phyloP scores from a whole-genome alignment of 768 basidiomycete species.

The Tubosaeta sp. region DNA sequence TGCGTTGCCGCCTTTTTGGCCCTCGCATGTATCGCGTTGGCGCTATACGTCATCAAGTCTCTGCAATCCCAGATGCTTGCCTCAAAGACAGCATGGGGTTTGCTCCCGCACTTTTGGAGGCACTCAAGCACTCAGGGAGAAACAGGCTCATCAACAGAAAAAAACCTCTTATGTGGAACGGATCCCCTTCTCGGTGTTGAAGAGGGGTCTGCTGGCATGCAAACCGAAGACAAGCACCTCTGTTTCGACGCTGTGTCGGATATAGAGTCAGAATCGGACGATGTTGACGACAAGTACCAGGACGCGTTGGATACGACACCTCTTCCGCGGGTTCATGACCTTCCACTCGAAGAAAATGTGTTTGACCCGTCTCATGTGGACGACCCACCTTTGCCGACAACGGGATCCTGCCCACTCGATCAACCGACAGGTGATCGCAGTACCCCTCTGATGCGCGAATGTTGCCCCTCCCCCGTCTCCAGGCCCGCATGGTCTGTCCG shows the following conservation, averaged over 20 bases:
- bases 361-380: conserved; percentile 5
- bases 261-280: conserved; percentile 22
- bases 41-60: conserved; percentile 20
- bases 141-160: not conserved
- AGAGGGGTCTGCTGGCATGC: not conserved
- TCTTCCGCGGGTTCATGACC: conserved; percentile 15
- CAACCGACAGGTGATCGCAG: conserved; percentile 9
- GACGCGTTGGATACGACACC: conserved; percentile 28
- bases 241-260: conserved; percentile 15
- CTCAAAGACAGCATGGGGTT: conserved; percentile 21
- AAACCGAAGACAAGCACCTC: conserved; percentile 1
- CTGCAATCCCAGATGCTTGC: conserved; percentile 17
- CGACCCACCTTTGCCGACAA: conserved; percentile 11
- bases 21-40: conserved; percentile 18
- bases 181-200: conserved; percentile 2
- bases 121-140: not conserved
- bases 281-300: conserved; percentile 28
- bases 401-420: conserved; percentile 4
- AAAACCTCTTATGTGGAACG: not conserved
- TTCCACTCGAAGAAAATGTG: conserved; percentile 15
- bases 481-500: conserved; percentile 31
- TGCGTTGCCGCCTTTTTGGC: conserved; percentile 23
- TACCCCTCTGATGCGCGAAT: conserved; percentile 12
- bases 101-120: conserved; percentile 18
- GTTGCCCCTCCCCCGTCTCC: conserved; percentile 5